A percentile compares a stretch with the other conserved stretches of the same genome.
Conservation (phyloP, 2,329 filamentous ascomycete genomes). For the Alternaria solani region DNA sequence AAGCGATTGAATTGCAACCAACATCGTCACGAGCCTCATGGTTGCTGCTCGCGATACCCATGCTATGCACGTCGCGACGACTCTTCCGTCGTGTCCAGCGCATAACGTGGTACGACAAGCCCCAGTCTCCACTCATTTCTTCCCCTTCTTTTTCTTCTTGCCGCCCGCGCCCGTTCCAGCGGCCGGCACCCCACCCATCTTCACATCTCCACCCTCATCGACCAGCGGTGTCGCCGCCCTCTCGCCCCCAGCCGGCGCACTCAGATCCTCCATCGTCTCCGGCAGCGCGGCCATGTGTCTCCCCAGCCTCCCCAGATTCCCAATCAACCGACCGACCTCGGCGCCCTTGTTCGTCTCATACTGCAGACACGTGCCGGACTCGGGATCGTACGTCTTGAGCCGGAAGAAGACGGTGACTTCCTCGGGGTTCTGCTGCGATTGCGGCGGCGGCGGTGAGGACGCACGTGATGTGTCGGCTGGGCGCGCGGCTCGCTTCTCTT, state of each 20-base stretch:
- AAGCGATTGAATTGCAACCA: not conserved
- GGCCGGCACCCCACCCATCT: constrained; percentile 36
- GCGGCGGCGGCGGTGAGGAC: constrained; percentile 44
- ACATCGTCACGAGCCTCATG: not conserved
- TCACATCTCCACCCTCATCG: constrained; percentile 42
- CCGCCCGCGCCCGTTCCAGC: constrained; percentile 44
- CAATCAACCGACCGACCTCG: constrained; percentile 84
- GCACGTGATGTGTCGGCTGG: constrained; percentile 31
- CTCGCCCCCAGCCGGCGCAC: constrained; percentile 40
- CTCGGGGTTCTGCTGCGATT: constrained; percentile 33
- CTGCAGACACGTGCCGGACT: constrained; percentile 82
- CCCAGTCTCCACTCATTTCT: constrained; percentile 52
- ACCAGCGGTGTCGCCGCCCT: constrained; percentile 43
- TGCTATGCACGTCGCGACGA: not conserved
- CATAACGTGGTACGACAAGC: not conserved
- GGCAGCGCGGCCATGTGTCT: constrained; percentile 64
- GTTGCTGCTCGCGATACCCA: not conserved
- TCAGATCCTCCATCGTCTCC: constrained; percentile 51
- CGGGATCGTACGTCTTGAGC: constrained; percentile 89
- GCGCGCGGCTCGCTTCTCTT: constrained; percentile 38
- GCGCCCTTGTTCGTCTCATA: constrained; percentile 91
- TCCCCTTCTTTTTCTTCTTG: constrained; percentile 62
- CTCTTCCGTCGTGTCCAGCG: too few species aligned
- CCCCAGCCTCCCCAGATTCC: constrained; percentile 78
- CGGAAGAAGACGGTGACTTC: constrained; percentile 69